Evolutionary conservation across 1,284 basidiomycete genomes (phyloP).

Genomic region (Hortiboletus rubellus): DNA sequence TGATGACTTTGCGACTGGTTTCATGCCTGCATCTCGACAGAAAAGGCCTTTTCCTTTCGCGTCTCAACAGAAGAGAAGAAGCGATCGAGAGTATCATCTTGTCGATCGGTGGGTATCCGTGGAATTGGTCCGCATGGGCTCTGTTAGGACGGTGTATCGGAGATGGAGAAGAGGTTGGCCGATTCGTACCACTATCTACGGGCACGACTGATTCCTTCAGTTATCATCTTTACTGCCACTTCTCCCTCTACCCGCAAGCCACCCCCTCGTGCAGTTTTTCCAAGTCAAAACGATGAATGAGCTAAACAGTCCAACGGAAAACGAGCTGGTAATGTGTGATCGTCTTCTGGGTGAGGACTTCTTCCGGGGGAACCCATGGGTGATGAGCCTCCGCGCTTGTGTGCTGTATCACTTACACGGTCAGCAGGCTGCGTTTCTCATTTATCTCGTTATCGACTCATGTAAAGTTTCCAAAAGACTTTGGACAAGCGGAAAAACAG

Average conservation of each 20-base stretch:
- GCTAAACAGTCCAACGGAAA: slow-evolving; percentile 84
- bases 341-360: slow-evolving; percentile 67
- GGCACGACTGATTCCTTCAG: slow-evolving; percentile 40
- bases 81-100: slow-evolving; percentile 82
- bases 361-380: slow-evolving; percentile 84
- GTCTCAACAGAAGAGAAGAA: slow-evolving; percentile 77
- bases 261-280: slow-evolving; percentile 84
- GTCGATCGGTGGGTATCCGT: slow-evolving; percentile 82
- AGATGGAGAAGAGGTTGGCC: slow-evolving; percentile 83
- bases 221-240: slow-evolving; percentile 63
- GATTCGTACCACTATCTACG: neutral
- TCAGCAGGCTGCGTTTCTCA: slow-evolving; percentile 37
- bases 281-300: slow-evolving; percentile 89
- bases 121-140: slow-evolving; percentile 97
- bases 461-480: slow-evolving; percentile 55
- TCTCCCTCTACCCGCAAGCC: slow-evolving; percentile 62
- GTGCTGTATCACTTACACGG: slow-evolving; percentile 90
- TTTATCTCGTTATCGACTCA: slow-evolving; percentile 5
- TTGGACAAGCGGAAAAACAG: slow-evolving; percentile 77
- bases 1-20: slow-evolving; percentile 3
- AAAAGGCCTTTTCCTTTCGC: slow-evolving; percentile 78
- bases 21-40: slow-evolving; percentile 39
- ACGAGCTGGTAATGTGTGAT: slow-evolving; percentile 77
- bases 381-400: slow-evolving; percentile 84
- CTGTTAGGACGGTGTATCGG: slow-evolving; percentile 79